These are phyloP conservation scores for Candida freyschussii DNA, from an alignment of 1,139 yeast species.

Conservation along the genomic window DNA sequence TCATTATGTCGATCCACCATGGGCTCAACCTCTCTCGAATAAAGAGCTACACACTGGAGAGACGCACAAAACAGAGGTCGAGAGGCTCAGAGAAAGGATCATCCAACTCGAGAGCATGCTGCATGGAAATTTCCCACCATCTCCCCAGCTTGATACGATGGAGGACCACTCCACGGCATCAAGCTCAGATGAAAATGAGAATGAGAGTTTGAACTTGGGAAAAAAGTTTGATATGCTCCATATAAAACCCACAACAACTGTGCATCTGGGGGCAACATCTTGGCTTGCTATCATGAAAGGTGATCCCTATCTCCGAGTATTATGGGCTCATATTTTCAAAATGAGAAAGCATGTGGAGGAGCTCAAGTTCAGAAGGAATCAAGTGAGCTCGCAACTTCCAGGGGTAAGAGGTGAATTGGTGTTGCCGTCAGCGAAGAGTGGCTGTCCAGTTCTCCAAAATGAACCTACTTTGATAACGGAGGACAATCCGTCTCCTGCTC, in stretches of 20 bases:
- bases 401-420: not conserved
- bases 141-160: slow-evolving; percentile 3
- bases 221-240: slow-evolving; percentile 46
- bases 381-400: not conserved
- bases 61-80: slow-evolving; percentile 22
- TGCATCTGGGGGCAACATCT: slow-evolving; percentile 47
- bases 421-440: slow-evolving; percentile 1
- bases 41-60: slow-evolving; percentile 19
- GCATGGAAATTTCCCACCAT: too few species aligned
- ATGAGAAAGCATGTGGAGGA: slow-evolving; percentile 39
- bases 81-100: slow-evolving; percentile 23
- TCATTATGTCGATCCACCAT: slow-evolving; percentile 56
- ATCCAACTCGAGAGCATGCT: slow-evolving; percentile 17
- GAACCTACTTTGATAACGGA: not conserved
- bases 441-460: slow-evolving; percentile 3
- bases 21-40: slow-evolving; percentile 39
- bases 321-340: slow-evolving; percentile 48
- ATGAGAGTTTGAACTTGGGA: slow-evolving; percentile 38
- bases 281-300: slow-evolving; percentile 51
- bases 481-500: too few species aligned
- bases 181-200: slow-evolving; percentile 1
- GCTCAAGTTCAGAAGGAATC: slow-evolving; percentile 14
- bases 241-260: slow-evolving; percentile 44
- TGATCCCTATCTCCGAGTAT: slow-evolving; percentile 44
- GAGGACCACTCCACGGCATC: slow-evolving; percentile 4